Base-by-base conservation (phyloP, 345 rosid genomes). In the Eucalyptus regnans region DNA sequence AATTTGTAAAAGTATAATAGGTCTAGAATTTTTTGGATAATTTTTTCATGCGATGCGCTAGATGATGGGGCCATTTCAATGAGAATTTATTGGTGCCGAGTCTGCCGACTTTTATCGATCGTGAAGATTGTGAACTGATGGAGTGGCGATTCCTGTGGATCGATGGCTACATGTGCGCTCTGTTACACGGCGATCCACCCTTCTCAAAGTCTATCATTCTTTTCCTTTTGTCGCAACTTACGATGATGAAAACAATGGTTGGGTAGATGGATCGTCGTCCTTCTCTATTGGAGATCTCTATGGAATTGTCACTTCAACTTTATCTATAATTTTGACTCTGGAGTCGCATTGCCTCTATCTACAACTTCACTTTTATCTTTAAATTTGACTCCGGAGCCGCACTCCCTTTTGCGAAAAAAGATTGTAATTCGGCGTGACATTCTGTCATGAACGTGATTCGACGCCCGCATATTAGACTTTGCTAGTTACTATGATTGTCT, bases 11-110 rank as follows among this genome's bases (percentile, higher is more conserved):
- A 12, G 2, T 62, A 12, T 6, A 29, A 62, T 62, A 62, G 0
- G 0, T 62, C 1, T 1, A 29, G 0, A 7, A 29, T 3, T 29
- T 12, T 29, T 29, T 62, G 17, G 17, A 29, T 29, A 12, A 12
- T 29, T 62, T 13, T 64, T n/a, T 13, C 37, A 1, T 8, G 2
- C 0, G 11, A 9, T 18, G 46, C 7, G 14, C 0, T 12, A 12
- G 1, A 33, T 71, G 81, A 17, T 7, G 23, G 4, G 44, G 8
- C 1, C 46, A 5, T 1, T 33, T 71, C 46, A 18, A 17, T 2
- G 12, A 9, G 8, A 12, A 20, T 17, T 71, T 33, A 20, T 33
- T 18, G 81, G 81, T 71, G 44, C 41, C 25, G 81, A 3, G 25
- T 71, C 18, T 71, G 44, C 41, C 25, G 81, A 3, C 46, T 71